Percentiles rank a stretch among this genome's conserved stretches.
phyloP scores from a whole-genome alignment of 148 eudicot genomes.

The Drosera capensis region DNA sequence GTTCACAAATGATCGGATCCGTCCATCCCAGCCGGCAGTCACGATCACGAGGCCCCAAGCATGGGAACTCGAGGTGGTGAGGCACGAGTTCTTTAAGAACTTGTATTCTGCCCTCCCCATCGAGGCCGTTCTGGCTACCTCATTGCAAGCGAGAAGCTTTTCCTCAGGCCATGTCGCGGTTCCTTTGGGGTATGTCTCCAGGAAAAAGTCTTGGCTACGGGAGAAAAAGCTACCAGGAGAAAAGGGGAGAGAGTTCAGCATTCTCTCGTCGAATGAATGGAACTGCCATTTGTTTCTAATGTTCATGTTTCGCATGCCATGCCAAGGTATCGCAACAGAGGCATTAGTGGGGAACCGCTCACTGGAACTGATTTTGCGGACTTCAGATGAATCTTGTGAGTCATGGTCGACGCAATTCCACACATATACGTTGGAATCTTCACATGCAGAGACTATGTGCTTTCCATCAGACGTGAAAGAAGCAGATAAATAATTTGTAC shows the following conservation, averaged over 20 bases:
- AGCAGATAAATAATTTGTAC: constrained; percentile 40
- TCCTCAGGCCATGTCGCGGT: neutral
- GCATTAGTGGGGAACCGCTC: constrained; percentile 50
- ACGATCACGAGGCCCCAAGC: constrained; percentile 69
- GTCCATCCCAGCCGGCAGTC: constrained; percentile 67
- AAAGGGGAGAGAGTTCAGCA: neutral
- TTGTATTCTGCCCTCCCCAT: neutral
- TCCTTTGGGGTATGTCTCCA: neutral
- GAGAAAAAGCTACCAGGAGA: neutral
- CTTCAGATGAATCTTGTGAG: constrained; percentile 5
- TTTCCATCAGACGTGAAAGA: constrained; percentile 74
- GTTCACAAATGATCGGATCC: constrained; percentile 46
- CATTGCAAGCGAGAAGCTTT: neutral
- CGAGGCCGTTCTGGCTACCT: neutral
- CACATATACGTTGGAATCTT: constrained; percentile 45
- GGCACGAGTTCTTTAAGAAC: neutral
- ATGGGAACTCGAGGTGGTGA: constrained; percentile 16
- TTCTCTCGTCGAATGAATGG: neutral
- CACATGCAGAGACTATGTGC: constrained; percentile 45
- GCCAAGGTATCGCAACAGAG: constrained; percentile 57
- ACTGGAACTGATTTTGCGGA: constrained; percentile 28
- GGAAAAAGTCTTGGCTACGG: neutral
- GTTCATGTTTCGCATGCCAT: constrained; percentile 26
- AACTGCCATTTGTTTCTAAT: neutral
- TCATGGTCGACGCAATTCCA: constrained; percentile 38